Base-by-base conservation (phyloP, 2,329 filamentous ascomycete species). In the Penicillium sp. region DNA sequence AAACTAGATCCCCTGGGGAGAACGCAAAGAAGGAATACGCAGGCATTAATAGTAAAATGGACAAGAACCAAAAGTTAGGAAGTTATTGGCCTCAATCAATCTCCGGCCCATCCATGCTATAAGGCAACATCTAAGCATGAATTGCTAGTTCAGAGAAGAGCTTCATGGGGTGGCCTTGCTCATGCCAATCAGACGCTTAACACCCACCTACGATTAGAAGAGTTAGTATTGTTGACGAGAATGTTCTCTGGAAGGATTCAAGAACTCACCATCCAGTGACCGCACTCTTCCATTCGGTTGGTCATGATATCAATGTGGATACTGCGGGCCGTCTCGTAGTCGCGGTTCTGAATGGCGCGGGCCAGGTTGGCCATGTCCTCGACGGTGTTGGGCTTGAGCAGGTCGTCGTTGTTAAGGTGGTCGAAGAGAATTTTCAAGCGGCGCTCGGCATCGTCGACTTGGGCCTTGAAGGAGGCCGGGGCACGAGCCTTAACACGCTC, bases 381-480 rank as follows among this genome's bases (percentile, higher is more conserved):
- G 22, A 77, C 53, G 5, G 75, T 96, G 61, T 87, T 84, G 1
- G 86, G 80, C 72, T 86, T 87, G 44, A 97, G 76, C 32, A 96
- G 75, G 62, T 97, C 90, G 63, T 90, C 86, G 57, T 97, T 97
- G 77, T 97, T 98, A 38, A 98, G 77, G 68, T 96, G 89, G 64
- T 98, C 91, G 66, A 96, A 97, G n/a, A 98, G 75, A 40, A 96
- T 84, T 60, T 87, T 87, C 49, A 98, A 78, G 23, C 93, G 84
- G 72, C 95, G 95, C 67, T 95, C 88, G 2, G 90, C 93, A 66
- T 97, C 93, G 60, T 89, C 87, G 16, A 98, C 89, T 66, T 97
- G 90, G 11, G 84, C 79, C 53, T 87, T 85, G 72, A 93, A 96
- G 13, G 85, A 84, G n/a, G 85, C 76, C 14, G 93, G 93, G 0